A percentile compares a stretch with the other conserved stretches of the same genome.
Evolutionary conservation across 108 stramenopile genomes (phyloP).

Genomic region (Licmophora abbreviata): DNA sequence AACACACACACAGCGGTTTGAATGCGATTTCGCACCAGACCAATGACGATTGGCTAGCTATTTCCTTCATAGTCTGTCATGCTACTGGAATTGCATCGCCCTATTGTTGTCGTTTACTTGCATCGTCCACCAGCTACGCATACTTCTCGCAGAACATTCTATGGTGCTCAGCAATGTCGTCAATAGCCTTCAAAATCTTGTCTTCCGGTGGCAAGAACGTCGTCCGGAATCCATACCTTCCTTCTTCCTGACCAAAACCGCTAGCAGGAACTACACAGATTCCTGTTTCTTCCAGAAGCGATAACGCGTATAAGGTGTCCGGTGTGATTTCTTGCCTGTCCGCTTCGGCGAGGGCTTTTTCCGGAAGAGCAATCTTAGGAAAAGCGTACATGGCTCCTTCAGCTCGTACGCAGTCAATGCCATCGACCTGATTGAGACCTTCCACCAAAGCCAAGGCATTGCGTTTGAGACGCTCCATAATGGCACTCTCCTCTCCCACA

Average conservation of each 20-base stretch:
- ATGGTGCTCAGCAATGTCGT: constrained; percentile 73
- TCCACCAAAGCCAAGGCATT: constrained; percentile 65
- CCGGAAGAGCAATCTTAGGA: constrained; percentile 77
- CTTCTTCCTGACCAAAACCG: constrained; percentile 92
- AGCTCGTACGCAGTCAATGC: constrained; percentile 82
- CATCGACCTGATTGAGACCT: constrained; percentile 83
- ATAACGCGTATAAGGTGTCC: constrained; percentile 92
- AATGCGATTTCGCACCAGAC: no score
- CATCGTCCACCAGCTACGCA: background rate
- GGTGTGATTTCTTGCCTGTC: constrained; percentile 57
- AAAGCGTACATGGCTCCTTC: constrained; percentile 97
- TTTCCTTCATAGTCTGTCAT: no score
- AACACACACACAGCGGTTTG: no score
- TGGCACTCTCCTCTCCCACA: constrained; percentile 42
- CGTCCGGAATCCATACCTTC: constrained; percentile 92
- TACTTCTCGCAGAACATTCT: constrained; percentile 71
- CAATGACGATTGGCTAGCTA: no score
- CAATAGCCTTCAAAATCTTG: constrained; percentile 56
- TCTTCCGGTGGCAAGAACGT: constrained; percentile 93
- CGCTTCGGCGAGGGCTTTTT: constrained; percentile 65
- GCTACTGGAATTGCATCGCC: no score
- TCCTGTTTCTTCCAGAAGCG: constrained; percentile 84
- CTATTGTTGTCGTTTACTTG: no score
- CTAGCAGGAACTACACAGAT: constrained; percentile 93
- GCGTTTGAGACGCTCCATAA: constrained; percentile 56